These are phyloP conservation scores for Psidium guajava DNA, from an alignment of 345 rosid genomes.

Conservation along the genomic window DNA sequence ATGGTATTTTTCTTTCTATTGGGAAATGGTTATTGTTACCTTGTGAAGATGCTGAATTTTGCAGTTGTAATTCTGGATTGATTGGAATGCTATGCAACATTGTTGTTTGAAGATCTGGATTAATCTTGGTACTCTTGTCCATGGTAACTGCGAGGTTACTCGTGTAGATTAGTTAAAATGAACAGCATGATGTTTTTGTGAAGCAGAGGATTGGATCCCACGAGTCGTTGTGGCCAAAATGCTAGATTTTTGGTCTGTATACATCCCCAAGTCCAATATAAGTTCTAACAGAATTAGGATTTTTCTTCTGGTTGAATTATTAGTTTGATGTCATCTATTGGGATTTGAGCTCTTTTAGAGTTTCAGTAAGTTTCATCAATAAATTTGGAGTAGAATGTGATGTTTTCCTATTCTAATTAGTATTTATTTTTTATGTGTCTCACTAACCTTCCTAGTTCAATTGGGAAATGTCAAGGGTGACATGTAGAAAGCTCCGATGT, in stretches of 20 bases:
- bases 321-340: neutral
- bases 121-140: neutral
- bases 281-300: neutral
- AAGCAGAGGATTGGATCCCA: neutral
- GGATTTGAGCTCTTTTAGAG: neutral
- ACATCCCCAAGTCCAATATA: neutral
- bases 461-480: neutral
- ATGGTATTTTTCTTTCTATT: neutral
- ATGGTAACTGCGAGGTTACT: neutral
- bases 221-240: neutral
- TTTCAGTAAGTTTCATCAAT: neutral
- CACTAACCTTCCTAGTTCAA: neutral
- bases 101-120: neutral
- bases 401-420: neutral
- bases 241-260: neutral
- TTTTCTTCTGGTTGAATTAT: neutral
- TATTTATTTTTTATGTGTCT: neutral
- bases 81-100: neutral
- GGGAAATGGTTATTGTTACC: neutral
- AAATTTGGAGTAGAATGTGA: neutral
- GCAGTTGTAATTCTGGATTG: neutral
- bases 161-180: neutral
- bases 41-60: neutral
- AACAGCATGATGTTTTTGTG: neutral
- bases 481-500: neutral